phyloP scores from a whole-genome alignment of 352 stramenopile species.

The Blastocystis sp. region DNA sequence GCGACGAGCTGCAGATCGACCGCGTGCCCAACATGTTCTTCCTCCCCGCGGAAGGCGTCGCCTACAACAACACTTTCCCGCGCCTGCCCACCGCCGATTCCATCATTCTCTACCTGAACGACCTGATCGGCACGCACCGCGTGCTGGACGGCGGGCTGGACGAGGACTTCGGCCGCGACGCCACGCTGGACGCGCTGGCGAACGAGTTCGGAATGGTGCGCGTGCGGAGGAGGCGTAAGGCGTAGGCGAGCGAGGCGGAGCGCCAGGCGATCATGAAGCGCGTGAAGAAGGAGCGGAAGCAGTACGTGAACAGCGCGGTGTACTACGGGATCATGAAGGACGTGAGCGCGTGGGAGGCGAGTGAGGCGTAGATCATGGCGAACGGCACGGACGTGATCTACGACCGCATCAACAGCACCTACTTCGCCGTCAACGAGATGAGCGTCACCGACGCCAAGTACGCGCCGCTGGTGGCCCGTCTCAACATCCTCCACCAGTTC shows the following conservation, averaged over 20 bases:
- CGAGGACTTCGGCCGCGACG: slow-evolving; percentile 32
- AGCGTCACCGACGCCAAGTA: background rate
- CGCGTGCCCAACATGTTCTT: slow-evolving; percentile 33
- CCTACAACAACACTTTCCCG: slow-evolving; percentile 52
- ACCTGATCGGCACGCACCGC: slow-evolving; percentile 21
- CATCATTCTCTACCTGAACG: slow-evolving; percentile 55
- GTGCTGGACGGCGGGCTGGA: slow-evolving; percentile 34
- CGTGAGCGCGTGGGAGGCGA: background rate
- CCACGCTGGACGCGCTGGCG: slow-evolving; percentile 11
- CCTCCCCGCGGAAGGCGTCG: slow-evolving; percentile 32
- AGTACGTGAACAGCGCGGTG: slow-evolving; percentile 37
- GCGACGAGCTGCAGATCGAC: slow-evolving; percentile 22
- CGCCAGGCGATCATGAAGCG: slow-evolving; percentile 26
- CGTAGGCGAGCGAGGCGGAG: background rate
- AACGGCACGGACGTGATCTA: slow-evolving; percentile 27
- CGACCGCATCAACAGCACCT: slow-evolving; percentile 30
- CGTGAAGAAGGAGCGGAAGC: slow-evolving; percentile 33
- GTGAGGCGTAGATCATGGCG: background rate
- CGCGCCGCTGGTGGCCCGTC: slow-evolving; percentile 15
- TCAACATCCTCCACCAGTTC: slow-evolving; percentile 29
- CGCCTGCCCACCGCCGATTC: slow-evolving; percentile 10
- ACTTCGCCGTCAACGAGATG: background rate
- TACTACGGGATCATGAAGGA: slow-evolving; percentile 62
- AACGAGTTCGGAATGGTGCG: slow-evolving; percentile 10
- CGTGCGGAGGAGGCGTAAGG: background rate